Evolutionary conservation across 2,329 filamentous ascomycete genomes (phyloP).

Genomic region (Alternaria tenuissima): DNA sequence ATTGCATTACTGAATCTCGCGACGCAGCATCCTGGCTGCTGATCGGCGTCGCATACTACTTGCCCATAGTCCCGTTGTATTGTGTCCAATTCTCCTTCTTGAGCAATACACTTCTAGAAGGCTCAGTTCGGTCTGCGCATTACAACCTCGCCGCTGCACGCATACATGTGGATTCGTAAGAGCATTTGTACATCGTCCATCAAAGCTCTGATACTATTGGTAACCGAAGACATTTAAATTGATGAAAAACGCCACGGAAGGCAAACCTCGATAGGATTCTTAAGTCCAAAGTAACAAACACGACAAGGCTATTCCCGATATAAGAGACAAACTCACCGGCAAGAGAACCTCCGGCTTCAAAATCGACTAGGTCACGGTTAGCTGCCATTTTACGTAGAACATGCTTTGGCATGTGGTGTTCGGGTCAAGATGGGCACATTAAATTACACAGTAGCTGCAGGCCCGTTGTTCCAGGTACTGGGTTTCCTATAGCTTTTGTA

Average conservation of each 20-base stretch:
- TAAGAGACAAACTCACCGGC: background rate
- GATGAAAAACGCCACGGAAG: background rate
- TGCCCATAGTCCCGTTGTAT: background rate
- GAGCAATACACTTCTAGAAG: background rate
- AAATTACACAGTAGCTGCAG: conserved; percentile 6
- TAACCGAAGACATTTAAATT: background rate
- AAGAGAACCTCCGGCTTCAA: background rate
- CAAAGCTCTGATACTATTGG: background rate
- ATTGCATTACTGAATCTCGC: background rate
- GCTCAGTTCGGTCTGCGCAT: background rate
- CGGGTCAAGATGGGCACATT: background rate
- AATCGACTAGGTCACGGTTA: background rate
- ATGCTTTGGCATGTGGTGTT: background rate
- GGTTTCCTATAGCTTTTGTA: conserved; percentile 4
- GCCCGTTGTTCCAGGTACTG: conserved; percentile 10
- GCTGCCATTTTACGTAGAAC: background rate
- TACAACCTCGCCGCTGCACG: background rate
- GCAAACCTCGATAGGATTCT: background rate
- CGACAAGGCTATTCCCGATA: background rate
- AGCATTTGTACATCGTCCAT: background rate
- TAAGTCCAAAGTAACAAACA: background rate
- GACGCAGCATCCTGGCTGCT: background rate
- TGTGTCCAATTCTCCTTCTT: background rate
- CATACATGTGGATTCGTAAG: background rate
- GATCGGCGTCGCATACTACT: background rate